These are phyloP conservation scores for Termitomyces sp. DNA, from an alignment of 768 basidiomycete genomes.

Conservation along the genomic window DNA sequence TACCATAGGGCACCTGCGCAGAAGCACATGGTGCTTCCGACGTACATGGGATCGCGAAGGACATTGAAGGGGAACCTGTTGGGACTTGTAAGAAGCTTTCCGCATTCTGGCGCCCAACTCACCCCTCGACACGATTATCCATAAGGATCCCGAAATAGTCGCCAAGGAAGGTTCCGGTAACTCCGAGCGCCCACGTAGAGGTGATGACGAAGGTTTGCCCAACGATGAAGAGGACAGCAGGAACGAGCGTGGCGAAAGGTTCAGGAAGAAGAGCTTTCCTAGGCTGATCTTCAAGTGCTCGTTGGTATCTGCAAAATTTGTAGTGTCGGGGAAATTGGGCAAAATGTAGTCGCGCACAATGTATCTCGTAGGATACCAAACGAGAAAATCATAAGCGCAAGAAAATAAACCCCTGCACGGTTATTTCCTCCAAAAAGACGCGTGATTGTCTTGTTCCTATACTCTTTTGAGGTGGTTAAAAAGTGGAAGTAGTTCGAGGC, in stretches of 20 bases:
- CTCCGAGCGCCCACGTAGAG: constrained; percentile 85
- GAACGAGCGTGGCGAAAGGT: constrained; percentile 57
- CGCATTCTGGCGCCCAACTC: constrained; percentile 11
- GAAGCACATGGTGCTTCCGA: constrained; percentile 91
- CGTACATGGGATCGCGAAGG: constrained; percentile 93
- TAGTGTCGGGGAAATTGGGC: background rate
- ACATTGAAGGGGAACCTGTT: constrained; percentile 90
- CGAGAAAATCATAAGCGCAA: constrained; percentile 79
- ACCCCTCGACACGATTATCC: constrained; percentile 85
- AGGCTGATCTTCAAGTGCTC: constrained; percentile 77
- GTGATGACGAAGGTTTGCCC: constrained; percentile 87
- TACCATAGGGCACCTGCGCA: constrained; percentile 83
- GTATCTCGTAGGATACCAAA: constrained; percentile 84
- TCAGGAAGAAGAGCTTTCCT: constrained; percentile 56
- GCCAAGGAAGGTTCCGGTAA: constrained; percentile 90
- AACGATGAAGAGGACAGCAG: constrained; percentile 52
- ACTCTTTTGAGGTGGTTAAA: constrained; percentile 30
- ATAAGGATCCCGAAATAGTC: constrained; percentile 86
- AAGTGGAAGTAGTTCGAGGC: background rate
- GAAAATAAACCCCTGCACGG: constrained; percentile 77
- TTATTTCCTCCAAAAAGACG: constrained; percentile 74
- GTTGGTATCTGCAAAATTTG: constrained; percentile 52
- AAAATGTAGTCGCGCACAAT: constrained; percentile 48
- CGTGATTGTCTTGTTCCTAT: constrained; percentile 84
- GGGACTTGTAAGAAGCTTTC: background rate